Conservation (phyloP, 495 filamentous ascomycete species). For the Xylaria telfairii region DNA sequence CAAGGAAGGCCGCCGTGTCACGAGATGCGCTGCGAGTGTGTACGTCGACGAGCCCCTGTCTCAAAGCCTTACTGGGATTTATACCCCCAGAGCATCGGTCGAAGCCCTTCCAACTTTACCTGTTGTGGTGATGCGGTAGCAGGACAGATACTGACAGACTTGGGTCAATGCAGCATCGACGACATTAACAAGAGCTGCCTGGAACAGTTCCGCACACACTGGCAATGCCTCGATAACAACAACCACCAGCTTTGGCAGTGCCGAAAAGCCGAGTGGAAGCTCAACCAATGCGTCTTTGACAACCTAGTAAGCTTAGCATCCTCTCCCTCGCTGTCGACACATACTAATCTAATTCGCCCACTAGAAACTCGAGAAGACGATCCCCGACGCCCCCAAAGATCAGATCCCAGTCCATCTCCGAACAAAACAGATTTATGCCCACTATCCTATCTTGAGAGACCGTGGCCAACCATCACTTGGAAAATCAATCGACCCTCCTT, state of each 20-base stretch:
- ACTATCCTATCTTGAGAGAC: constrained; percentile 49
- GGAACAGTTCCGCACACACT: constrained; percentile 87
- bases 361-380: constrained; percentile 87
- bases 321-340: background rate
- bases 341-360: constrained; percentile 21
- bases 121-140: background rate
- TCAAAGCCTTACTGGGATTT: background rate
- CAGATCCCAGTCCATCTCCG: constrained; percentile 84
- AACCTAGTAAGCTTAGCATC: constrained; percentile 73
- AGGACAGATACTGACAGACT: constrained; percentile 16
- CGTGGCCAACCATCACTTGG: constrained; percentile 37
- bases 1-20: constrained; percentile 95
- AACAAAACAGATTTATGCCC: constrained; percentile 76
- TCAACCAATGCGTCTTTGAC: constrained; percentile 93
- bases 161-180: constrained; percentile 65
- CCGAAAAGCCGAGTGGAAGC: constrained; percentile 73
- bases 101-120: background rate
- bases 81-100: background rate
- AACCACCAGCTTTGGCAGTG: constrained; percentile 97
- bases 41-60: constrained; percentile 58
- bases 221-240: constrained; percentile 94
- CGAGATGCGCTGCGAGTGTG: constrained; percentile 94
- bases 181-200: constrained; percentile 97
- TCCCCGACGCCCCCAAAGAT: constrained; percentile 81
- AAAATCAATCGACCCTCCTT: constrained; percentile 47